Conservation (phyloP, 2,329 filamentous ascomycete species). For the Penicillium sp. region DNA sequence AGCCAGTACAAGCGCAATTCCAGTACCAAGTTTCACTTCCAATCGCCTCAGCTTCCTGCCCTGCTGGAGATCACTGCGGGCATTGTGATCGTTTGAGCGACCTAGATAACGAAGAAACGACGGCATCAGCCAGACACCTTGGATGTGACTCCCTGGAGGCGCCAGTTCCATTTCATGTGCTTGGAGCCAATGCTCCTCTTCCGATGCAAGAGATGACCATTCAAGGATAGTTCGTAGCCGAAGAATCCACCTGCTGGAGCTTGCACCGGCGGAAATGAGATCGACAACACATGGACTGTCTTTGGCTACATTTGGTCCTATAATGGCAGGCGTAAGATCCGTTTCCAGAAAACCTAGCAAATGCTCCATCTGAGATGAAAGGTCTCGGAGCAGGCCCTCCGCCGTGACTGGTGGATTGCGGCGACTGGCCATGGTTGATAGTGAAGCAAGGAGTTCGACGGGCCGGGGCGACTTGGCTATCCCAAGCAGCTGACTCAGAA, state of each 20-base stretch:
- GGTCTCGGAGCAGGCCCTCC: conserved; percentile 7
- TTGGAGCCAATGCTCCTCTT: conserved; percentile 9
- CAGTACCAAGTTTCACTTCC: conserved; percentile 4
- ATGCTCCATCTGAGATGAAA: conserved; percentile 2
- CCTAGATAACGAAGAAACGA: conserved; percentile 12
- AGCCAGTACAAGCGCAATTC: conserved; percentile 2
- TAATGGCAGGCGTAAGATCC: conserved; percentile 8
- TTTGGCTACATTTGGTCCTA: not conserved
- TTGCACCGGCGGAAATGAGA: not conserved
- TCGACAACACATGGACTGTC: not conserved
- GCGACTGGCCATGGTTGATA: conserved; percentile 4
- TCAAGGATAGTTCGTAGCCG: conserved; percentile 2
- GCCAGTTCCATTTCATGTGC: not conserved
- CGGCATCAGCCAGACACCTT: conserved; percentile 5
- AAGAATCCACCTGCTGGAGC: conserved; percentile 1
- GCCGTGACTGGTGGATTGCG: conserved; percentile 6
- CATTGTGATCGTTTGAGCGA: conserved; percentile 5
- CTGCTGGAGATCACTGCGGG: conserved; percentile 2
- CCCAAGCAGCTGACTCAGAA: conserved; percentile 7
- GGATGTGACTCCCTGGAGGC: not conserved
- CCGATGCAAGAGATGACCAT: conserved; percentile 7
- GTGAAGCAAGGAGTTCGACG: not conserved
- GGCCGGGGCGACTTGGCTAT: not conserved
- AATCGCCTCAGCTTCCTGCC: conserved; percentile 10
- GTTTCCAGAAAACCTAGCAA: conserved; percentile 4